Evolutionary conservation across 2,329 filamentous ascomycete species (phyloP).

Genomic region (Fusarium irregulare): DNA sequence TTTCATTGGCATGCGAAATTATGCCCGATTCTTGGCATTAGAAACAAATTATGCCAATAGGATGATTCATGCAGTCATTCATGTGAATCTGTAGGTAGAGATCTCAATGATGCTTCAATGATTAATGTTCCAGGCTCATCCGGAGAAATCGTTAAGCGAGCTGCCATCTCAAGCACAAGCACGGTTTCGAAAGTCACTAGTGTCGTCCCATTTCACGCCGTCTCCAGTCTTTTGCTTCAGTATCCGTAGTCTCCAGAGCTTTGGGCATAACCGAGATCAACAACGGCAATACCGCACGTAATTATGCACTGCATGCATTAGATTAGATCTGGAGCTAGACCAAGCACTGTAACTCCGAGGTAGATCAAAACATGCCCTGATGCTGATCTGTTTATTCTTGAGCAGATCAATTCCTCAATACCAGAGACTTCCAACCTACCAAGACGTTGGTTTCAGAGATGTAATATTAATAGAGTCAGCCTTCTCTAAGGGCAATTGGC

Average conservation of each 20-base stretch:
- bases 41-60: conserved; percentile 14
- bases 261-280: conserved; percentile 24
- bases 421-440: background rate
- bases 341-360: conserved; percentile 4
- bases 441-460: background rate
- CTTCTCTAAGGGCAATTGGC: background rate
- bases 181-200: conserved; percentile 18
- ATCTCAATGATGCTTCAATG: no score
- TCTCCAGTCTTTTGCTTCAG: background rate
- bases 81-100: background rate
- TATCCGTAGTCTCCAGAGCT: background rate
- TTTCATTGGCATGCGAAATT: conserved; percentile 19
- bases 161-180: conserved; percentile 11
- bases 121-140: no score
- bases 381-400: background rate
- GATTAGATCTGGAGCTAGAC: conserved; percentile 24
- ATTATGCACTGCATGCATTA: background rate
- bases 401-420: conserved; percentile 7
- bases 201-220: conserved; percentile 11
- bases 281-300: background rate
- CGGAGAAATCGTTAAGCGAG: conserved; percentile 6
- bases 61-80: background rate
- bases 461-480: background rate
- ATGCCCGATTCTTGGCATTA: conserved; percentile 1
- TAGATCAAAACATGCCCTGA: conserved; percentile 15